Percentiles rank a stretch among this genome's conserved stretches.
These are phyloP conservation scores for Mycosarcoma maydis DNA, from an alignment of 1,284 basidiomycete genomes.

Conservation along the genomic window DNA sequence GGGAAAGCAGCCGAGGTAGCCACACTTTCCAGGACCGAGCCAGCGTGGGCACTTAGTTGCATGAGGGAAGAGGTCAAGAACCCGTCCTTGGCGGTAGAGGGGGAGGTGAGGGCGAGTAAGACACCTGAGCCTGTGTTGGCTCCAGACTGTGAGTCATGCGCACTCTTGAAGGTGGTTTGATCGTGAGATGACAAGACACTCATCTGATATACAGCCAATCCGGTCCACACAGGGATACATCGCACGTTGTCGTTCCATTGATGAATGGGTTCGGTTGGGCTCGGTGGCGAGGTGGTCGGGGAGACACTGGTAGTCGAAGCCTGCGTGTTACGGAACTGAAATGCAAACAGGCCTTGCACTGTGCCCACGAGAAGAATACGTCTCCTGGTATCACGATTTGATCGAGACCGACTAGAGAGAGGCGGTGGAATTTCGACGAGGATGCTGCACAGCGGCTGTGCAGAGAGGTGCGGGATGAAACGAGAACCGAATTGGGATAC, in stretches of 20 bases:
- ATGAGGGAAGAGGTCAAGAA: slow-evolving; percentile 28
- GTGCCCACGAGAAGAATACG: slow-evolving; percentile 42
- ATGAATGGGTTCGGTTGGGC: neutral
- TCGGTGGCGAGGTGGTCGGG: neutral
- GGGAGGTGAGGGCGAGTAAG: slow-evolving; percentile 48
- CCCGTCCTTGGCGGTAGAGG: slow-evolving; percentile 12
- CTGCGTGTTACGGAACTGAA: slow-evolving; percentile 17
- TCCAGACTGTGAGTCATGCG: neutral
- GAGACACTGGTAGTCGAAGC: neutral
- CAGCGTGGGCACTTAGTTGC: slow-evolving; percentile 45
- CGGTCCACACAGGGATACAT: slow-evolving; percentile 48
- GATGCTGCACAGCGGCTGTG: slow-evolving; percentile 52
- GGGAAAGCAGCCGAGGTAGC: slow-evolving; percentile 5
- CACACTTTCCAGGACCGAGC: slow-evolving; percentile 40
- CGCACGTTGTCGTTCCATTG: slow-evolving; percentile 45
- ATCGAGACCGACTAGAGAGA: neutral
- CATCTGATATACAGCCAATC: slow-evolving; percentile 53
- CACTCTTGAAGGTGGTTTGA: neutral
- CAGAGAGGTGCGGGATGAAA: slow-evolving; percentile 51
- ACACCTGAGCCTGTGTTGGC: slow-evolving; percentile 24
- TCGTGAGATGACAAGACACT: slow-evolving; percentile 33
- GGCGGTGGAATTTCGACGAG: slow-evolving; percentile 38
- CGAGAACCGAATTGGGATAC: slow-evolving; percentile 45
- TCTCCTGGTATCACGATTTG: neutral
- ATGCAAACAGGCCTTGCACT: slow-evolving; percentile 42